These are phyloP conservation scores for Macroventuria anomochaeta DNA, from an alignment of 2,329 filamentous ascomycete species.

Conservation along the genomic window DNA sequence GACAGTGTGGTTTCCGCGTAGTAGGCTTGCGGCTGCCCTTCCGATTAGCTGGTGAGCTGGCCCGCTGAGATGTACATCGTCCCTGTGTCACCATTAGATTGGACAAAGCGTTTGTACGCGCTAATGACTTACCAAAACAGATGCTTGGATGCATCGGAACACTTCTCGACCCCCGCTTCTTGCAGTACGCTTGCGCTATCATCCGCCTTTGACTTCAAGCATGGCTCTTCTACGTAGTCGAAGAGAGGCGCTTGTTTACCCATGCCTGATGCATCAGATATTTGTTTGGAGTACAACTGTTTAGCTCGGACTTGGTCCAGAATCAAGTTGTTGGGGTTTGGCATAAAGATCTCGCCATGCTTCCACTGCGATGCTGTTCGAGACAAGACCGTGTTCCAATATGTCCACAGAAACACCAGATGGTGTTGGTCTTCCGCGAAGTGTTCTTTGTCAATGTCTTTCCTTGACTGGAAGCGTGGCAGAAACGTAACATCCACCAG, in stretches of 20 bases:
- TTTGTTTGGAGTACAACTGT: conserved; percentile 40
- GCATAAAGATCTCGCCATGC: conserved; percentile 42
- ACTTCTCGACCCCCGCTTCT: conserved; percentile 38
- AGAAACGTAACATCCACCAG: conserved; percentile 47
- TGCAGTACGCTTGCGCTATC: conserved; percentile 28
- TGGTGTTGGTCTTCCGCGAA: conserved; percentile 46
- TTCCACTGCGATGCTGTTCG: conserved; percentile 39
- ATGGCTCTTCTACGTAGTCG: conserved; percentile 43
- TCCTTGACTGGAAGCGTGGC: conserved; percentile 40
- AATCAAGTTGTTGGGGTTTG: conserved; percentile 42
- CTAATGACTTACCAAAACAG: conserved; percentile 45
- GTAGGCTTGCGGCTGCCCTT: conserved; percentile 42
- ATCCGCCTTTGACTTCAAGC: conserved; percentile 31
- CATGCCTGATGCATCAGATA: conserved; percentile 42
- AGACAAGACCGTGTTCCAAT: conserved; percentile 47
- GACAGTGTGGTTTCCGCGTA: conserved; percentile 41
- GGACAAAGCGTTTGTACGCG: conserved; percentile 41
- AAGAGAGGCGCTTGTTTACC: conserved; percentile 44
- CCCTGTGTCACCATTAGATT: conserved; percentile 42
- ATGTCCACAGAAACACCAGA: conserved; percentile 41
- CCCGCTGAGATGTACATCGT: conserved; percentile 44
- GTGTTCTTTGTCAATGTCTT: conserved; percentile 26
- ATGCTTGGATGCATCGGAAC: conserved; percentile 39
- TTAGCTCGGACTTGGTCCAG: conserved; percentile 43
- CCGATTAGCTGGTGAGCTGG: conserved; percentile 47